phyloP scores from a whole-genome alignment of 2,329 filamentous ascomycete species.

The Samsoniella hepiali region DNA sequence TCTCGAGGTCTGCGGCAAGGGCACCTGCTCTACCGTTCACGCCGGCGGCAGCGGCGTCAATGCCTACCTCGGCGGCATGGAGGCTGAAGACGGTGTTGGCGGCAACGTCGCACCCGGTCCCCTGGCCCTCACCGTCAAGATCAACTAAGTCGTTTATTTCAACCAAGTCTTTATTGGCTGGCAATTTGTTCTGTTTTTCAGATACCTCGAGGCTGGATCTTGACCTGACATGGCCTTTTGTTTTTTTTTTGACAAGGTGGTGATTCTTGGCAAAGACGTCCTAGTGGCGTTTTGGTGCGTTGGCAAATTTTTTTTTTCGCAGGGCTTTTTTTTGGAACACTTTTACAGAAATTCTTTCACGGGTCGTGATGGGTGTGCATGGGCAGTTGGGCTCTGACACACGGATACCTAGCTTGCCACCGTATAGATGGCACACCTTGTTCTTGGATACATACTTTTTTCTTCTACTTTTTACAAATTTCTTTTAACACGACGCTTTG shows the following conservation, averaged over 20 bases:
- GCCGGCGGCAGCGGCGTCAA: constrained; percentile 35
- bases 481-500: neutral
- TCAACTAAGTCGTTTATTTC: constrained; percentile 27
- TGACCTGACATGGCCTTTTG: constrained; percentile 2
- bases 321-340: constrained; percentile 7
- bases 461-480: neutral
- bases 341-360: neutral
- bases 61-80: constrained; percentile 38
- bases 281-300: constrained; percentile 18
- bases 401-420: neutral
- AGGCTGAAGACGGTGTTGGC: constrained; percentile 38
- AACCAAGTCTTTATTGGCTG: neutral
- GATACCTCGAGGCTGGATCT: constrained; percentile 18
- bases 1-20: constrained; percentile 38
- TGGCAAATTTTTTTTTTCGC: neutral
- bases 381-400: neutral
- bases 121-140: constrained; percentile 30
- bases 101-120: constrained; percentile 36
- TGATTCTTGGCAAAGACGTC: constrained; percentile 15
- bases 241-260: neutral
- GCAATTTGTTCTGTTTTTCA: constrained; percentile 6
- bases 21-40: constrained; percentile 42
- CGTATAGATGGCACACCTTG: constrained; percentile 14
- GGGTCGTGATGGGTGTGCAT: constrained; percentile 13
- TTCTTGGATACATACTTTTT: constrained; percentile 20